Evolutionary conservation across 2,329 filamentous ascomycete species (phyloP).

Genomic region (Beauveria australis): DNA sequence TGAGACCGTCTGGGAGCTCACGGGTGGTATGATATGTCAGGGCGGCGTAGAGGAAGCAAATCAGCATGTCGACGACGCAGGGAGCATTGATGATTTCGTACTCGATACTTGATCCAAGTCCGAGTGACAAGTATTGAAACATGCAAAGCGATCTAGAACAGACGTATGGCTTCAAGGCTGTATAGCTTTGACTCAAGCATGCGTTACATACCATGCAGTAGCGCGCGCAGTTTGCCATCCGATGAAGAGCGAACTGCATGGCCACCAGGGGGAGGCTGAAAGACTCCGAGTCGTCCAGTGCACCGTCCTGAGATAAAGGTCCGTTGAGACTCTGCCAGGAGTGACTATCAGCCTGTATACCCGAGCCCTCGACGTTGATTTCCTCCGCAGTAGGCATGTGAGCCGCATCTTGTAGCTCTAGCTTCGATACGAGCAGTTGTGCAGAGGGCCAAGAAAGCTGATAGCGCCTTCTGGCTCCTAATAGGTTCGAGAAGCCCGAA

Average conservation of each 20-base stretch:
- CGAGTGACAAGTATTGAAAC: slow-evolving; percentile 82
- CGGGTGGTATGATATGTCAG: slow-evolving; percentile 33
- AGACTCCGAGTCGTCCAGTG: slow-evolving; percentile 21
- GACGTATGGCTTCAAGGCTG: slow-evolving; percentile 69
- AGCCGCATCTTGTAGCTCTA: neutral
- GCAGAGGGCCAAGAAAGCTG: slow-evolving; percentile 13
- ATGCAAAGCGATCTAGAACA: slow-evolving; percentile 69
- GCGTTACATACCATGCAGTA: slow-evolving; percentile 83
- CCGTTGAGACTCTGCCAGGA: neutral
- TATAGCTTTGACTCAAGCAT: slow-evolving; percentile 54
- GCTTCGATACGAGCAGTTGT: neutral
- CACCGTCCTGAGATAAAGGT: slow-evolving; percentile 22
- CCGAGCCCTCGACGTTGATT: neutral
- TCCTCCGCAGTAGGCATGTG: neutral
- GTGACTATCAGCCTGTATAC: neutral
- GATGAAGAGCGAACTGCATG: slow-evolving; percentile 70
- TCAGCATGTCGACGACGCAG: slow-evolving; percentile 72
- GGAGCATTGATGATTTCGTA: slow-evolving; percentile 74
- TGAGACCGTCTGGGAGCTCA: slow-evolving; percentile 35
- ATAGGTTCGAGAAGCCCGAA: neutral
- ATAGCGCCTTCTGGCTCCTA: neutral
- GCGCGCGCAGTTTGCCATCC: slow-evolving; percentile 72
- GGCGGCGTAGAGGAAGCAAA: slow-evolving; percentile 70
- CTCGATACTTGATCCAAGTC: slow-evolving; percentile 77
- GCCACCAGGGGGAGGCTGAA: slow-evolving; percentile 47